Evolutionary conservation across 768 basidiomycete genomes (phyloP), one percentile per base, ranked within the genome.

Genomic region (Pleurotus giganteus): DNA sequence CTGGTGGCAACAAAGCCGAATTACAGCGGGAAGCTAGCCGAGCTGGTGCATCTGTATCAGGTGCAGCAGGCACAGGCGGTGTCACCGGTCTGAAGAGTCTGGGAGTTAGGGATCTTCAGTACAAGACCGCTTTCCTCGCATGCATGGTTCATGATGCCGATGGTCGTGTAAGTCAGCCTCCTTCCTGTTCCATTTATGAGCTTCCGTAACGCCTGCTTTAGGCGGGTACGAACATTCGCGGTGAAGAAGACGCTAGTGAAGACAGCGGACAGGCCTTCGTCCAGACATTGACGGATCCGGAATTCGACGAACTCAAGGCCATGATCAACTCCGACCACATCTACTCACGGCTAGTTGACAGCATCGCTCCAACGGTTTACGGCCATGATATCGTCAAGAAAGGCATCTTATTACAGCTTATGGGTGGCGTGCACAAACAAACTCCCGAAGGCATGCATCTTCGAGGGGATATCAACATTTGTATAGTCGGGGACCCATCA

Each of bases 331-430:
- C 88, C 0, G 92, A 95, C 49, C 88, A 96, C 67, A 98, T 99
- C 61, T 99, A 98, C 68, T 85, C 89, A 23, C 85, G 96, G 6
- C 76, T 98, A 4, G 96, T 98, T 21, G 85, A 89, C 64, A 94
- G 91, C 64, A 96, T 98, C 58, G 97, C 97, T 1, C 97, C 97
- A 2, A 98, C 97, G 0, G 96, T 99, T 1, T 98, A 98, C 63
- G 97, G 97, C 1, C 97, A 98, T 66, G 97, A 99, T 65, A 95
- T 98, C 47, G 95, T 98, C 63, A 98, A 99, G 77, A 99, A 99
- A 68, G 97, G 97, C 11, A 78, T 99, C 29, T 74, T 98, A 21
- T 76, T 99, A 15, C 97, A 98, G 66, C 81, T 99, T 23, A 96
- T 99, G 94, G 95, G 97, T 21, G 97, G 97, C 21, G 96, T 98